Conservation (phyloP, 345 rosid species). For the Punica granatum region DNA sequence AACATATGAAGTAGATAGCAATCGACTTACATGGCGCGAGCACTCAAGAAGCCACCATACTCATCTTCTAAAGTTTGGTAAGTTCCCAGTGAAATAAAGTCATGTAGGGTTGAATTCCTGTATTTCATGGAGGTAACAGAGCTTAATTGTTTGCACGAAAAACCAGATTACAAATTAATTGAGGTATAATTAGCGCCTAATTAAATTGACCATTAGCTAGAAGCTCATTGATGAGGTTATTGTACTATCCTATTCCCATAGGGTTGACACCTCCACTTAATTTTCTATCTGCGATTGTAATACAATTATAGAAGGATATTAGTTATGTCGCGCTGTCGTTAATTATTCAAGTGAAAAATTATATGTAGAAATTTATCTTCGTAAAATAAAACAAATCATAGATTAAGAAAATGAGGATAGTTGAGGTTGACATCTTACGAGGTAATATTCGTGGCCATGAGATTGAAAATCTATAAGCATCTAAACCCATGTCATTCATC, state of each 20-base stretch:
- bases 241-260: conserved; percentile 20
- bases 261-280: conserved; percentile 11
- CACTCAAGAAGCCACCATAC: conserved; percentile 27
- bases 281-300: conserved; percentile 27
- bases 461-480: conserved; percentile 35
- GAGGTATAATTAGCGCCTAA: not conserved
- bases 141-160: no score
- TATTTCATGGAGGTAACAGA: not conserved
- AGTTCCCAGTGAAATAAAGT: conserved; percentile 36
- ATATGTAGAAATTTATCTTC: no score
- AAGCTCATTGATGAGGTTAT: conserved; percentile 21
- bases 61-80: conserved; percentile 32
- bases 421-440: conserved; percentile 11
- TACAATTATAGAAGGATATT: no score
- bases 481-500: conserved; percentile 30
- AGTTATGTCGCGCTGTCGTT: no score
- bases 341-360: no score
- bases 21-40: conserved; percentile 28
- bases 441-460: conserved; percentile 38
- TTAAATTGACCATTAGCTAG: conserved; percentile 10
- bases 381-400: no score
- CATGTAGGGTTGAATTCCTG: conserved; percentile 31
- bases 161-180: not conserved
- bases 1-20: no score
- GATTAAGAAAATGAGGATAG: no score